A percentile compares a stretch with the other conserved stretches of the same genome.
Conservation (phyloP, 352 stramenopile genomes). For the Phytopythium chamaehyphon region DNA sequence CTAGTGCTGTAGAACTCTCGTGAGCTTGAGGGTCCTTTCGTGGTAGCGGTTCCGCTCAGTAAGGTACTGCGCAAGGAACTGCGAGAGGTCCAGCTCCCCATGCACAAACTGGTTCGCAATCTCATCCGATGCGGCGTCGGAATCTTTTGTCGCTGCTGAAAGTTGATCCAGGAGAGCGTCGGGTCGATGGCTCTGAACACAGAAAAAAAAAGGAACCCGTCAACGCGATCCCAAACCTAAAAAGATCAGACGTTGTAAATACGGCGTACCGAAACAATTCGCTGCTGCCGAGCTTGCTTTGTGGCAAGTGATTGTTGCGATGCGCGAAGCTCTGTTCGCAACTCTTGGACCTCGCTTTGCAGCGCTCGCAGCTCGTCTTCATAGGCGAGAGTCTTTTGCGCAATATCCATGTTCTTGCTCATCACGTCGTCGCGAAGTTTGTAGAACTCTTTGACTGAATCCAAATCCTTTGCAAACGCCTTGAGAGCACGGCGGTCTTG, state of each 20-base stretch:
- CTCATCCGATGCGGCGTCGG: constrained; percentile 69
- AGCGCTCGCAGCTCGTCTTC: constrained; percentile 47
- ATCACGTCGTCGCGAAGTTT: constrained; percentile 73
- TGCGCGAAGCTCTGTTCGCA: constrained; percentile 41
- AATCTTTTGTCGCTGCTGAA: constrained; percentile 41
- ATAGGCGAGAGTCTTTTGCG: constrained; percentile 59
- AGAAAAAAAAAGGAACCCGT: neutral
- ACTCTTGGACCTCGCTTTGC: constrained; percentile 41
- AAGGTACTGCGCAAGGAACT: constrained; percentile 66
- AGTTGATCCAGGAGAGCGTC: constrained; percentile 74
- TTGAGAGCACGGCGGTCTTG: constrained; percentile 62
- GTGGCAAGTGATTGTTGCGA: constrained; percentile 55
- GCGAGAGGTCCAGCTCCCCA: constrained; percentile 60
- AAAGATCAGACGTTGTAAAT: too few relatives aligned
- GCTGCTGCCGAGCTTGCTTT: constrained; percentile 69
- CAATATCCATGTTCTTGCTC: constrained; percentile 72
- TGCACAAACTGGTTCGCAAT: constrained; percentile 69
- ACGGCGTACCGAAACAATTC: constrained; percentile 52
- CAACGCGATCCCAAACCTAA: too few relatives aligned
- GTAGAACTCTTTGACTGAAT: constrained; percentile 61
- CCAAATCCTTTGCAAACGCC: constrained; percentile 53
- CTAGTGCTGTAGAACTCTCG: constrained; percentile 60
- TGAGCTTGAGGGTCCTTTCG: constrained; percentile 72
- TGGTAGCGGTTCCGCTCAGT: constrained; percentile 71
- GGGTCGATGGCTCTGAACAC: constrained; percentile 52